phyloP scores from a whole-genome alignment of 805 yeast species.

The Blastobotrys attinorum region DNA sequence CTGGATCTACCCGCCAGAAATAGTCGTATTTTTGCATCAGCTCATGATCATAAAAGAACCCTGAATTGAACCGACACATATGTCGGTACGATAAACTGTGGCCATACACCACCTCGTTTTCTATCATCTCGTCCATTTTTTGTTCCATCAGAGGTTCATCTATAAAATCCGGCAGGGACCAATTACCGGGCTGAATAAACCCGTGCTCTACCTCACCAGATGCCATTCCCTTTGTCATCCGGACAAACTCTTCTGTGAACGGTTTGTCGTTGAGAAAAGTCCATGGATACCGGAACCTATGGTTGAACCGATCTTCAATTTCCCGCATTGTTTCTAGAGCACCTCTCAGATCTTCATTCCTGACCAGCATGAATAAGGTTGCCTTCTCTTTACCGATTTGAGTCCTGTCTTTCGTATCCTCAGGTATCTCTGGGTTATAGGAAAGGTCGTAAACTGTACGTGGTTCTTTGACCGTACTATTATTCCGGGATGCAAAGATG shows the following conservation, averaged over 20 bases:
- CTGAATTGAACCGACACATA: constrained; percentile 94
- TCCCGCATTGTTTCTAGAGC: constrained; percentile 72
- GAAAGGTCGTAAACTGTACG: neutral
- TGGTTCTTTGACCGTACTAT: neutral
- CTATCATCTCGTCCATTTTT: constrained; percentile 34
- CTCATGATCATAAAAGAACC: constrained; percentile 77
- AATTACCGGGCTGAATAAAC: constrained; percentile 67
- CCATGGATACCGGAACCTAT: constrained; percentile 83
- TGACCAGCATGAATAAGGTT: constrained; percentile 75
- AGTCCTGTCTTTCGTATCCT: constrained; percentile 22
- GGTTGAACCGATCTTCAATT: constrained; percentile 87
- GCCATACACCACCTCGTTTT: constrained; percentile 53
- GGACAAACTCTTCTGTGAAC: constrained; percentile 74
- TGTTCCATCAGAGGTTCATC: constrained; percentile 48
- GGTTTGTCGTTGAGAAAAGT: constrained; percentile 85
- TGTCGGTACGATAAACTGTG: constrained; percentile 65
- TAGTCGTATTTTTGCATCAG: constrained; percentile 67
- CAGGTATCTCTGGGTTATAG: constrained; percentile 13
- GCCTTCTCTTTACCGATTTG: constrained; percentile 66
- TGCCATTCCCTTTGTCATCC: constrained; percentile 54
- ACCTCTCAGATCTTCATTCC: constrained; percentile 70
- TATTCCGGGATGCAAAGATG: neutral
- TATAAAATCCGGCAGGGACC: constrained; percentile 72
- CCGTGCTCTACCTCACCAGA: constrained; percentile 79
- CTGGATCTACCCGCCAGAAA: constrained; percentile 95